Evolutionary conservation across 2,329 filamentous ascomycete genomes (phyloP), one percentile per base, ranked within the genome.

Genomic region (Gnomoniopsis sp.): DNA sequence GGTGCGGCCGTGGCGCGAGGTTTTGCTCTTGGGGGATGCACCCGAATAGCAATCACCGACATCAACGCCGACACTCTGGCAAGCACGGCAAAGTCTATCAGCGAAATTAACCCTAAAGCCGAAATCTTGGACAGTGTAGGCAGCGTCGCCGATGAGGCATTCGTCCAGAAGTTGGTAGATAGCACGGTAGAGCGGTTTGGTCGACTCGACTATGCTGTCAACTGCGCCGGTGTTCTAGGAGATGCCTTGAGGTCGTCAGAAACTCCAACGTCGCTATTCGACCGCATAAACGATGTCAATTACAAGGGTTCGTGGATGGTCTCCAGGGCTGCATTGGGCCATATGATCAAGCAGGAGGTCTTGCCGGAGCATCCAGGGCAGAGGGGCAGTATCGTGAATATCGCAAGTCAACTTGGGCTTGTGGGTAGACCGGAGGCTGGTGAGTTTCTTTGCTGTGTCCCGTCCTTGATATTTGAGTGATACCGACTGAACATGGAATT

Each of bases 131-230:
- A 65, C 1, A 62, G 62, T 12, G 65, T 74, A 0, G 81, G 80
- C 7, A 77, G 84, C 54, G 70, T 85, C 21, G 71, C 80, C 0
- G 73, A 80, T 23, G 76, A 80, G 48, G 53, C 53, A 0, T 83
- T 79, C 60, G 73, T 78, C 23, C 67, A 72, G 3, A 65, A 65
- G 0, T 73, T 81, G 19, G 69, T 69, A 22, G 66, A 62, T 38
- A 68, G 72, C 1, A 66, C 72, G 0, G 66, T 67, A 4, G 62
- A 63, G 0, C 62, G 59, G 1, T 81, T 82, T 58, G 68, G 69
- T 0, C 76, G 82, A 8, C 66, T 86, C 3, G 82, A 86, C 64
- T 86, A 85, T 65, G 77, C 76, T 0, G 78, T 85, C 7, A 81
- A 81, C 58, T 84, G 81, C 54, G 83, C 82, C 0, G 83, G 83